Conservation (phyloP, 345 rosid species). For the Euphorbia tirucalli region DNA sequence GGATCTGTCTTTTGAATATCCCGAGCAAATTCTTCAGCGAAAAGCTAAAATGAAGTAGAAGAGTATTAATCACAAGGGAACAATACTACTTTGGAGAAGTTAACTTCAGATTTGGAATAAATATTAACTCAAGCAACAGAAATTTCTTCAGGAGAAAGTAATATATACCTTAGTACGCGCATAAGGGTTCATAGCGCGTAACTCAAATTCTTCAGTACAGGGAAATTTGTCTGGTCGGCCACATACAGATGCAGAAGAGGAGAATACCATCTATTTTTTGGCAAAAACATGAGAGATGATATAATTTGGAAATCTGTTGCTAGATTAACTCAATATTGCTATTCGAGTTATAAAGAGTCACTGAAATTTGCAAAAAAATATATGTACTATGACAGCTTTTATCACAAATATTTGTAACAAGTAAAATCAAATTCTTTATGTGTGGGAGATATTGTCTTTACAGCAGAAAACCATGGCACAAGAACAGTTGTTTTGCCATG, state of each 20-base stretch:
- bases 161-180: slow-evolving; percentile 80
- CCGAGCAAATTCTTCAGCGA: slow-evolving; percentile 85
- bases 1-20: slow-evolving; percentile 84
- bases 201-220: slow-evolving; percentile 69
- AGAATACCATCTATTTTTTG: slow-evolving; percentile 69
- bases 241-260: slow-evolving; percentile 96
- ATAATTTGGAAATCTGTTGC: no score
- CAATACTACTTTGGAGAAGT: background rate
- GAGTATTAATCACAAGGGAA: slow-evolving; percentile 12
- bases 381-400: no score
- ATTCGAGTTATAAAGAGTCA: no score
- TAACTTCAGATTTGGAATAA: background rate
- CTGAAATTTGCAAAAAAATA: no score
- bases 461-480: no score
- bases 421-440: background rate
- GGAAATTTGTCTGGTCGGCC: slow-evolving; percentile 90
- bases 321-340: no score
- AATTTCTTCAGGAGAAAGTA: background rate
- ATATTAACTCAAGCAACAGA: background rate
- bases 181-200: slow-evolving; percentile 87
- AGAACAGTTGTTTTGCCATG: background rate
- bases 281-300: background rate
- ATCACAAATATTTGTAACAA: background rate
- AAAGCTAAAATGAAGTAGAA: slow-evolving; percentile 44
- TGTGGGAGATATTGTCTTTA: no score